A percentile compares a stretch with the other conserved stretches of the same genome.
phyloP scores from a whole-genome alignment of 2,329 filamentous ascomycete species.

The Aspergillus phoenicis region DNA sequence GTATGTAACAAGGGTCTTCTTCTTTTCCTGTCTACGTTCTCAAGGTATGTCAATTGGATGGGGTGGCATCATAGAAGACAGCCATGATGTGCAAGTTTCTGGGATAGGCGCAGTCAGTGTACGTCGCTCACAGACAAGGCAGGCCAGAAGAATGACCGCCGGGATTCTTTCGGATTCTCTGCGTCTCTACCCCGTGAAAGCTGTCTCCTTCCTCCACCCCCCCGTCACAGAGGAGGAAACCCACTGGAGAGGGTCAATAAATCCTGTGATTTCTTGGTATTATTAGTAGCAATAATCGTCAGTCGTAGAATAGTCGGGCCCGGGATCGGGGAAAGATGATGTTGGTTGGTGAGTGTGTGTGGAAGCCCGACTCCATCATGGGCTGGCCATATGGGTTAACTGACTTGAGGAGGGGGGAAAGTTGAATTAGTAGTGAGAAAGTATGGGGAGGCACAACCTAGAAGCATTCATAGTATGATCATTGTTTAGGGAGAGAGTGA shows the following conservation, averaged over 20 bases:
- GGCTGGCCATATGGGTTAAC: not conserved
- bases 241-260: not conserved
- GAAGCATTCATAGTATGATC: constrained; percentile 2
- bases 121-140: not conserved
- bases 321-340: not conserved
- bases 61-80: constrained; percentile 1
- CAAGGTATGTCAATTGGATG: not conserved
- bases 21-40: too few relatives aligned
- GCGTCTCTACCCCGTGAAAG: constrained; percentile 8
- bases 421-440: not conserved
- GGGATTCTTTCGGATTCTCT: constrained; percentile 7
- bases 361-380: not conserved
- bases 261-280: not conserved
- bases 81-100: not conserved
- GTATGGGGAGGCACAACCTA: not conserved
- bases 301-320: not conserved
- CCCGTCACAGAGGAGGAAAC: not conserved
- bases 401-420: not conserved
- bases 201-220: not conserved
- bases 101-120: not conserved
- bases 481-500: too few relatives aligned
- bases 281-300: not conserved
- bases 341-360: not conserved
- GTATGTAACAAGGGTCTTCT: too few relatives aligned
- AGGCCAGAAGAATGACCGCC: not conserved